phyloP scores from a whole-genome alignment of 495 filamentous ascomycete genomes.

The Penicillium pancosmium region DNA sequence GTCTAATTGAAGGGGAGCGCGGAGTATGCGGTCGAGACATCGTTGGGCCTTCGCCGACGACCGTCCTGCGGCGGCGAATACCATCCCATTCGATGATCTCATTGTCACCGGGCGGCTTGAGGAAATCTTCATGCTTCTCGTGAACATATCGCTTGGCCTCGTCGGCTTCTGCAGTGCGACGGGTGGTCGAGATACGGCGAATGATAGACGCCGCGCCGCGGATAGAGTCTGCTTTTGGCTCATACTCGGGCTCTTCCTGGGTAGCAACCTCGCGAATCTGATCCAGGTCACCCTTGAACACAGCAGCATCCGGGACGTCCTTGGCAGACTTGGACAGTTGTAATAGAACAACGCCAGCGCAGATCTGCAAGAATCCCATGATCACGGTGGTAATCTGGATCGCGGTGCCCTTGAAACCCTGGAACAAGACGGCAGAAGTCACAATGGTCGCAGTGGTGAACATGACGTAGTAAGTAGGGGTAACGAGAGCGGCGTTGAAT shows the following conservation, averaged over 20 bases:
- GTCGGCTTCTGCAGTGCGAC: constrained; percentile 77
- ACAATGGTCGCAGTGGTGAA: constrained; percentile 96
- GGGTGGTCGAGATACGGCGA: constrained; percentile 73
- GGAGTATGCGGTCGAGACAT: constrained; percentile 36
- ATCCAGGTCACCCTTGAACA: constrained; percentile 91
- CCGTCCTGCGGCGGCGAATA: constrained; percentile 78
- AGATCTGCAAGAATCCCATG: constrained; percentile 93
- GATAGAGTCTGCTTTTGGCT: constrained; percentile 96
- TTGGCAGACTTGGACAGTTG: constrained; percentile 98
- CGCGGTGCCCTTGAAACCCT: constrained; percentile 86
- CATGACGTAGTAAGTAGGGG: constrained; percentile 97
- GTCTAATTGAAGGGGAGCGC: constrained; percentile 44
- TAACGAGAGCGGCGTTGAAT: constrained; percentile 96
- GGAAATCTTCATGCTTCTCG: constrained; percentile 69
- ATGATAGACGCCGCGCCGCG: constrained; percentile 90
- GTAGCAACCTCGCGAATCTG: constrained; percentile 94
- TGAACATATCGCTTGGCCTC: constrained; percentile 80
- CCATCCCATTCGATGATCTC: constrained; percentile 93
- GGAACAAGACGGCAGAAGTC: constrained; percentile 89
- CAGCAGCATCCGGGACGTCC: constrained; percentile 90
- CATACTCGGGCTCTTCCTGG: constrained; percentile 90
- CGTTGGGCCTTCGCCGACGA: constrained; percentile 52
- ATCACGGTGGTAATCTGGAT: constrained; percentile 85
- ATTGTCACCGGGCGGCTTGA: constrained; percentile 75
- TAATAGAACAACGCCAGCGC: constrained; percentile 90